These are phyloP conservation scores for Xylaria hypoxylon DNA, from an alignment of 2,329 filamentous ascomycete genomes.

Conservation along the genomic window DNA sequence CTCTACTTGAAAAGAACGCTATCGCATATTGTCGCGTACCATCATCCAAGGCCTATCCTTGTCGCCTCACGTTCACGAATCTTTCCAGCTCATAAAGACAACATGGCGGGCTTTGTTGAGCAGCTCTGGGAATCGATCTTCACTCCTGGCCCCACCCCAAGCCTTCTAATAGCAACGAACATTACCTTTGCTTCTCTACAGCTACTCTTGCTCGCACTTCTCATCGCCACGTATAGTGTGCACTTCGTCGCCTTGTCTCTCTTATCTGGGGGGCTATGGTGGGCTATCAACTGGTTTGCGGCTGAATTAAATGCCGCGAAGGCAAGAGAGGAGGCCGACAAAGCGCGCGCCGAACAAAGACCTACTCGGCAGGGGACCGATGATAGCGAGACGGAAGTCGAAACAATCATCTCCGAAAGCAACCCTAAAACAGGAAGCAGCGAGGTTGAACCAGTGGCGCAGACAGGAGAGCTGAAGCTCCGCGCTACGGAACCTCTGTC, in stretches of 20 bases:
- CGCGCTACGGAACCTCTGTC: slow-evolving; percentile 53
- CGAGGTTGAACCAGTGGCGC: slow-evolving; percentile 59
- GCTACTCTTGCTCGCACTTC: slow-evolving; percentile 77
- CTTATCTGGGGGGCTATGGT: slow-evolving; percentile 87
- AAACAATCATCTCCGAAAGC: slow-evolving; percentile 50
- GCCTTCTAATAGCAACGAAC: slow-evolving; percentile 90
- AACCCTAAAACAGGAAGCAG: slow-evolving; percentile 52
- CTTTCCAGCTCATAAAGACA: slow-evolving; percentile 24
- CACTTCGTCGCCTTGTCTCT: slow-evolving; percentile 88
- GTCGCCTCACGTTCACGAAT: slow-evolving; percentile 23
- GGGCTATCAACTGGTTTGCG: slow-evolving; percentile 97
- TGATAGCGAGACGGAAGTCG: slow-evolving; percentile 66
- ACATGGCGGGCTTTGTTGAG: slow-evolving; percentile 72
- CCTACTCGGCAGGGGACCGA: slow-evolving; percentile 51
- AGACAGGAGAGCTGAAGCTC: slow-evolving; percentile 62
- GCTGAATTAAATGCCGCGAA: slow-evolving; percentile 67
- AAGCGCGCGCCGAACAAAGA: slow-evolving; percentile 54
- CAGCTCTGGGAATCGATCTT: slow-evolving; percentile 94
- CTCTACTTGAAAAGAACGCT: slow-evolving; percentile 5
- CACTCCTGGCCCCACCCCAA: slow-evolving; percentile 88
- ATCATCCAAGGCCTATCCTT: slow-evolving; percentile 10
- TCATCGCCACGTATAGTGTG: slow-evolving; percentile 84
- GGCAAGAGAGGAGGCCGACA: slow-evolving; percentile 57
- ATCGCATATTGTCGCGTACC: slow-evolving; percentile 42
- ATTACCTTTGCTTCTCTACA: slow-evolving; percentile 88